These are phyloP conservation scores for Hypoxylon intermedium DNA, from an alignment of 495 filamentous ascomycete species.

Conservation along the genomic window DNA sequence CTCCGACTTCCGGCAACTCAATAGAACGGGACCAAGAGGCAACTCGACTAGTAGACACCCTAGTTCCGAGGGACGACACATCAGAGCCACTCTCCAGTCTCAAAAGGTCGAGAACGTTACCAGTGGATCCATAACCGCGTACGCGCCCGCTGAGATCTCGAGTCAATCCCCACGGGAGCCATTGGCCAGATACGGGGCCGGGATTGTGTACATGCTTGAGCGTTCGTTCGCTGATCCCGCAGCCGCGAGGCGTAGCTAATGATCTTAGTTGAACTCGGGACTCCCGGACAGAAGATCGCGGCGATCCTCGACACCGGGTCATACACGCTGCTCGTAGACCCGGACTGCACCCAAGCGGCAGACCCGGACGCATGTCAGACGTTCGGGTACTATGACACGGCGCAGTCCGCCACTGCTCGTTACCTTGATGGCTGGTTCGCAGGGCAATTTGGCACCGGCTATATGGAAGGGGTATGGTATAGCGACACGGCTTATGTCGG, in stretches of 20 bases:
- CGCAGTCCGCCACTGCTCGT: slow-evolving; percentile 45
- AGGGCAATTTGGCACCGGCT: slow-evolving; percentile 51
- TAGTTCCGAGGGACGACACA: slow-evolving; percentile 21
- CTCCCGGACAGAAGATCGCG: slow-evolving; percentile 50
- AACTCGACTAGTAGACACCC: slow-evolving; percentile 4
- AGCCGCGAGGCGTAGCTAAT: background rate
- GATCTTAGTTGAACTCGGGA: slow-evolving; percentile 49
- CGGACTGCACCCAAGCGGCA: slow-evolving; percentile 48
- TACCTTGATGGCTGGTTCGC: slow-evolving; percentile 45
- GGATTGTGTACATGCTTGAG: slow-evolving; percentile 52
- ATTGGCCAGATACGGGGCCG: slow-evolving; percentile 36
- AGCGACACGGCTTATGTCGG: slow-evolving; percentile 48
- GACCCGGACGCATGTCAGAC: slow-evolving; percentile 45
- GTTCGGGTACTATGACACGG: slow-evolving; percentile 51
- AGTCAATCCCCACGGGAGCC: slow-evolving; percentile 32
- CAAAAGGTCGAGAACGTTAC: slow-evolving; percentile 33
- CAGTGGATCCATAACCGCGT: slow-evolving; percentile 7
- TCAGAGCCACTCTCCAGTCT: slow-evolving; percentile 33
- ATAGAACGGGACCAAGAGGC: slow-evolving; percentile 3
- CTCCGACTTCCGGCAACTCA: background rate
- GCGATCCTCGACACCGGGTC: slow-evolving; percentile 57
- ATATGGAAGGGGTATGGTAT: slow-evolving; percentile 49
- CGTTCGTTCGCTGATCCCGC: slow-evolving; percentile 27
- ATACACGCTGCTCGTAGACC: slow-evolving; percentile 55
- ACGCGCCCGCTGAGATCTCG: background rate